Evolutionary conservation across 345 rosid species (phyloP).

Genomic region (Abelmoschus esculentus): DNA sequence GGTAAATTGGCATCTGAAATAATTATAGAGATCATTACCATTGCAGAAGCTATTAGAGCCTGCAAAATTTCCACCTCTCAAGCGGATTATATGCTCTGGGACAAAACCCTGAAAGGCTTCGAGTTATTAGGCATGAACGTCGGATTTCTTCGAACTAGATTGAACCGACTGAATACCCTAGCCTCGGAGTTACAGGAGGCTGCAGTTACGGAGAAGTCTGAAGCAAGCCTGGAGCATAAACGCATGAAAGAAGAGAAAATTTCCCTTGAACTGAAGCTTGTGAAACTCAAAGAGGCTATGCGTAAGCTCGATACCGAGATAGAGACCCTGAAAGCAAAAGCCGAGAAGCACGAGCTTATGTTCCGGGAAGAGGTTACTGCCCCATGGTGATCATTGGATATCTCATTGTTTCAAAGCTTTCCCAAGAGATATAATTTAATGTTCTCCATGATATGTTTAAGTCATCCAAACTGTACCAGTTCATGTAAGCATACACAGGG

Average conservation of each 20-base stretch:
- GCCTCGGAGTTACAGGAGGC: conserved; percentile 8
- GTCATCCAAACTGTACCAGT: too few species aligned
- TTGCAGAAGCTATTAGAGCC: conserved; percentile 35
- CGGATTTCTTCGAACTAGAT: conserved; percentile 20
- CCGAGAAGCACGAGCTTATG: conserved; percentile 5
- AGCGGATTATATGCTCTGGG: conserved; percentile 21
- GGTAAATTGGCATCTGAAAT: conserved; percentile 22
- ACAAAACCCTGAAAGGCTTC: conserved; percentile 28
- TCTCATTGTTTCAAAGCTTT: not conserved
- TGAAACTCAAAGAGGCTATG: conserved; percentile 13
- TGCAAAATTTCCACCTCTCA: conserved; percentile 21
- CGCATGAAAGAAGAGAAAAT: conserved; percentile 17
- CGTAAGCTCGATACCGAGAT: conserved; percentile 18
- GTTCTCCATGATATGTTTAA: not conserved
- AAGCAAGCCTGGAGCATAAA: conserved; percentile 13
- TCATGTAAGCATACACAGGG: too few species aligned
- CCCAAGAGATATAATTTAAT: not conserved
- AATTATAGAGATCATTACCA: conserved; percentile 19
- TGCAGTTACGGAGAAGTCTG: conserved; percentile 6
- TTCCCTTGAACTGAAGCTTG: conserved; percentile 19
- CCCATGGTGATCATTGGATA: conserved; percentile 19
- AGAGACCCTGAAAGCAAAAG: conserved; percentile 8
- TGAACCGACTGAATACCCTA: conserved; percentile 23
- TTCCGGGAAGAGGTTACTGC: conserved; percentile 25
- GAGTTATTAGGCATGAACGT: conserved; percentile 34